Evolutionary conservation across 2,329 filamentous ascomycete species (phyloP), one percentile per base, ranked within the genome.

Genomic region (Aspergillus felis): DNA sequence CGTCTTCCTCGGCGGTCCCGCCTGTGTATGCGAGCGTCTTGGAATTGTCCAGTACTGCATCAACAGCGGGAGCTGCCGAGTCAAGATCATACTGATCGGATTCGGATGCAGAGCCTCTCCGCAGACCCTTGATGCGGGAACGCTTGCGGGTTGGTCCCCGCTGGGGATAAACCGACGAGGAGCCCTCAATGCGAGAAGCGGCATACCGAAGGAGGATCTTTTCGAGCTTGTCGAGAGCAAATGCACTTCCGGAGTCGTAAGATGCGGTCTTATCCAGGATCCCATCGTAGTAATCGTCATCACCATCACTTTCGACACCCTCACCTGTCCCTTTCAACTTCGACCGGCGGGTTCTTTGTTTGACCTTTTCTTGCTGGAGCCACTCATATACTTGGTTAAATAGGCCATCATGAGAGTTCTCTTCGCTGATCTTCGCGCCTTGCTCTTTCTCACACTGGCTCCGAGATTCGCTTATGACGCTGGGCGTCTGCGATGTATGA

Each of bases 11-110:
- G 27, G 69, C 72, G 29, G 71, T 69, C 20, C 85, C 85, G 25
- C 87, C 86, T 14, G 79, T 82, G 70, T 94, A 96, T 52, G 87
- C 85, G 66, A 96, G 79, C 0, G 92, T 95, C 75, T 93, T 94
- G 4, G 90, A 89, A 69, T 97, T 97, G 75, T 97, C 93, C 22
- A 97, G 81, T 49, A 87, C 80, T 7, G 86, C 91, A 72, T 97
- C 91, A 64, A 92, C 95, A 62, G 84, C 86, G 0, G 93, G 93
- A 1, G 96, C 91, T n/a, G 90, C 75, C 20, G 86, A 81, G 61
- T 96, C 91, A n/a, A 85, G 85, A 61, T 96, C 92, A 17, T 85
- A 78, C 64, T 88, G 90, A 57, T 97, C 93, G 0, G 92, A 95
- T 65, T 97, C 93, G 0, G 91, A 94, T 3, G 89, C 91, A 67